Evolutionary conservation across 352 stramenopile genomes (phyloP).

Genomic region (Phytophthora pini): DNA sequence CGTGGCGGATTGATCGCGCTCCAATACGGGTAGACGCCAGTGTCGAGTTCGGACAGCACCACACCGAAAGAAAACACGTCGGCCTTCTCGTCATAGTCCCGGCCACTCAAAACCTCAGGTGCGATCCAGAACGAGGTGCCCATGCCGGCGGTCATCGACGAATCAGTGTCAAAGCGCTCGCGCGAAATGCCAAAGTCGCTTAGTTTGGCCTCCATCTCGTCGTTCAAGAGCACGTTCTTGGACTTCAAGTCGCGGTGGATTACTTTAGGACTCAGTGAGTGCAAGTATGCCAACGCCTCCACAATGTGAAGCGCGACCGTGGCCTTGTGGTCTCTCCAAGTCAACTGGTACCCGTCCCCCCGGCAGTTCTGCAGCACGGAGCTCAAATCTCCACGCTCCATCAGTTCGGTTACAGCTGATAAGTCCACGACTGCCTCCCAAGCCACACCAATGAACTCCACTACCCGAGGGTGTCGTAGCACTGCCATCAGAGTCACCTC

Average conservation of each 20-base stretch:
- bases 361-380: conserved; percentile 43
- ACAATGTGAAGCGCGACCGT: conserved; percentile 56
- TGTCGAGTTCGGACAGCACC: conserved; percentile 56
- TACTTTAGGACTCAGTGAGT: conserved; percentile 51
- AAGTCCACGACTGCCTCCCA: conserved; percentile 51
- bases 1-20: conserved; percentile 25
- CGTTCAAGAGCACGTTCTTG: conserved; percentile 56
- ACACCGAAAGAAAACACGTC: conserved; percentile 50
- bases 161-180: conserved; percentile 31
- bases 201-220: conserved; percentile 60
- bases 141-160: conserved; percentile 42
- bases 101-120: conserved; percentile 38
- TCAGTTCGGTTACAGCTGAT: conserved; percentile 55
- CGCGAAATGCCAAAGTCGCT: conserved; percentile 72
- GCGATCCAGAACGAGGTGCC: conserved; percentile 49
- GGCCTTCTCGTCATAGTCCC: conserved; percentile 47
- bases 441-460: conserved; percentile 55
- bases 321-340: conserved; percentile 48
- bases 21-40: conserved; percentile 46
- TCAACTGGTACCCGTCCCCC: conserved; percentile 19
- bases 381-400: conserved; percentile 59
- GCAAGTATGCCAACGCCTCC: conserved; percentile 53
- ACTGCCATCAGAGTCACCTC: conserved; percentile 52
- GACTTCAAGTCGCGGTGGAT: conserved; percentile 53
- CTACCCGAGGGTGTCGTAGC: conserved; percentile 46